Evolutionary conservation across 2,329 filamentous ascomycete species (phyloP), one percentile per base, ranked within the genome.

Genomic region (Scedosporium apiospermum): DNA sequence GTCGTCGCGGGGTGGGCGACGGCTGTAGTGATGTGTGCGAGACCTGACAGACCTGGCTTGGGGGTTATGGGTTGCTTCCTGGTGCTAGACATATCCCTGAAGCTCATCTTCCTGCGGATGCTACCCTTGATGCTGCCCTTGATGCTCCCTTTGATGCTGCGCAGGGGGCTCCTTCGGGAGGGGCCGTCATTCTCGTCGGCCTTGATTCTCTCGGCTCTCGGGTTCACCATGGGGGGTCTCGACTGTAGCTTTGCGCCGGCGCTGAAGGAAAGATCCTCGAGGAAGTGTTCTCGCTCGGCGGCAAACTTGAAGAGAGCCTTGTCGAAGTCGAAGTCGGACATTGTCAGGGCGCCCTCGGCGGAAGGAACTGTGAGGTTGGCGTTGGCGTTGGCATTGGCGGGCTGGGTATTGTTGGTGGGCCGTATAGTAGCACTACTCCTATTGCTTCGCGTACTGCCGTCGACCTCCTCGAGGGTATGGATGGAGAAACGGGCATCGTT

Each of bases 241-340:
- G 83, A 78, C 67, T 89, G 84, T 26, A 89, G 82, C 66, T 91
- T 89, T 49, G 90, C 89, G 53, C 93, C 92, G 23, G 93, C 91
- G 67, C 85, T 91, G 73, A 98, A 92, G 67, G 88, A 91, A 62
- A 98, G 82, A 73, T 99, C 95, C 66, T 96, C 91, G 61, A 98
- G 79, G 70, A 99, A 99, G 64, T 88, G 89, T 69, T 99, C 95
- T 66, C 95, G 83, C 77, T 98, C 93, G n/a, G 88, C 89, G 57
- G 95, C 92, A 73, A 99, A 99, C 76, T 97, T 98, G 70, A 92
- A 79, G 67, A 99, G 81, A 27, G 95, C 93, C 71, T 90, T 88
- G 72, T 98, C 95, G 70, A 99, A 99, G 74, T 98, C 95, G 70
- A 90, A 91, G 71, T 96, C 91, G 4, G 62, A 60, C 67, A 42